Percentiles rank a stretch among this genome's conserved stretches.
Conservation (phyloP, 208 protist species). For the Leishmania mexicana region DNA sequence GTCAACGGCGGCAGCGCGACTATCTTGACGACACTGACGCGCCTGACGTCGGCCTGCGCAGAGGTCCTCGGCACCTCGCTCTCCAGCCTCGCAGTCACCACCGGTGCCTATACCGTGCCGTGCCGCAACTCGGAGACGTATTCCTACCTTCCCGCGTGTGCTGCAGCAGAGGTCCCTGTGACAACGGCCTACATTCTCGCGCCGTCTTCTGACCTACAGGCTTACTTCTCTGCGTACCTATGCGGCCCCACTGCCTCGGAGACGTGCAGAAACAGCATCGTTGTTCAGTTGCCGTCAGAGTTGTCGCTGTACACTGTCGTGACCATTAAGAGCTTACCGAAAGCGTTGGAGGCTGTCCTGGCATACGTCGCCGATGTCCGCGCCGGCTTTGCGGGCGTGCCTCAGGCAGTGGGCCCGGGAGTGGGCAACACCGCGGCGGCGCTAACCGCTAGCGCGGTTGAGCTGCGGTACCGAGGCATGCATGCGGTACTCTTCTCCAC, state of each 20-base stretch:
- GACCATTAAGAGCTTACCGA: conserved; percentile 34
- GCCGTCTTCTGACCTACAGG: conserved; percentile 17
- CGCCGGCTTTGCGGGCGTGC: conserved; percentile 10
- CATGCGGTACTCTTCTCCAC: conserved; percentile 49
- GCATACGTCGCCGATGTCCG: conserved; percentile 48
- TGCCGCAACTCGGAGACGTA: conserved; percentile 43
- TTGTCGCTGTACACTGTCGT: conserved; percentile 27
- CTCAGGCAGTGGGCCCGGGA: conserved; percentile 4
- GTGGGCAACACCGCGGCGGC: conserved; percentile 13
- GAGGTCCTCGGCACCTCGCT: conserved; percentile 27
- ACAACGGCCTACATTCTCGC: conserved; percentile 35
- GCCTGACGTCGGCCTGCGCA: conserved; percentile 12
- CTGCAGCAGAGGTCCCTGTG: conserved; percentile 10
- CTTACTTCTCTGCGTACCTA: conserved; percentile 20
- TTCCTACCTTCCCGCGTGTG: conserved; percentile 45
- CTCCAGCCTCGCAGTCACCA: conserved; percentile 18
- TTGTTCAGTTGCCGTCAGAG: conserved; percentile 8
- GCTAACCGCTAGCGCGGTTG: conserved; percentile 19
- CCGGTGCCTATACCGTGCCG: conserved; percentile 39
- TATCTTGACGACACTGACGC: conserved; percentile 5
- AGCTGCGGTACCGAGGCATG: conserved; percentile 34
- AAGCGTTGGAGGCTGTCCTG: conserved; percentile 51
- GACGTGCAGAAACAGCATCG: conserved; percentile 14
- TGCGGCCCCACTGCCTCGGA: not conserved
- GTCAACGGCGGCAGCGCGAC: conserved; percentile 13